Evolutionary conservation across 139 green algal genomes (phyloP), one percentile per base, ranked within the genome.

Genomic region (Nannochloris sp.): DNA sequence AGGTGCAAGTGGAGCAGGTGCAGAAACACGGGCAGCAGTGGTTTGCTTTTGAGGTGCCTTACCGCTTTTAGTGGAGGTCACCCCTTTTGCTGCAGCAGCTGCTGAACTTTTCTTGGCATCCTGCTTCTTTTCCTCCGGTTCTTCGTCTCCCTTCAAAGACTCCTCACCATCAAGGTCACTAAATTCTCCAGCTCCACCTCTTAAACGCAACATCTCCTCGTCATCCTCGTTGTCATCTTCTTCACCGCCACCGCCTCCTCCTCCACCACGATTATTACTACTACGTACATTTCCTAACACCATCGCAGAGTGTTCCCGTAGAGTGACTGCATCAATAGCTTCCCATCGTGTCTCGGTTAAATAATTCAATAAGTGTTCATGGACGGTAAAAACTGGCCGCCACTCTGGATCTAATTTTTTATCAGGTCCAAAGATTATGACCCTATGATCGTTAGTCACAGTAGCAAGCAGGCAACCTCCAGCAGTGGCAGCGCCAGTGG

Each of bases 381-480:
- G 65, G 19, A 85, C 54, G 63, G 82, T 54, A 0, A 56, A 34
- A 0, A 54, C 45, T 33, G 36, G 12, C 34, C 64, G 44, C 78
- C 78, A 85, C 35, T 71, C 53, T 33, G 39, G 70, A 30, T 48
- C 25, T 3, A 74, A 44, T 0, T 33, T 35, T 13, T 51, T 14
- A 7, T 65, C 61, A 36, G 79, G 78, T 33, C 48, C 48, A 30
- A 69, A 81, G 4, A 86, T 44, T 14, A 70, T 66, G 37, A 77
- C 70, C 54, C 64, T 55, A 42, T 74, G 55, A 27, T 85, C 72
- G 33, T 57, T 62, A 32, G 54, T 64, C 1, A 85, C 45, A 1
- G 61, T 25, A 2, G 58, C 71, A 39, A 85, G 55, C 56, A 80
- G 48, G 57, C 77, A 84, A 29, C 70, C 68, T 1, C 64, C 70